These are phyloP conservation scores for Saccharomycopsis olivae DNA, from an alignment of 805 yeast species.

Conservation along the genomic window DNA sequence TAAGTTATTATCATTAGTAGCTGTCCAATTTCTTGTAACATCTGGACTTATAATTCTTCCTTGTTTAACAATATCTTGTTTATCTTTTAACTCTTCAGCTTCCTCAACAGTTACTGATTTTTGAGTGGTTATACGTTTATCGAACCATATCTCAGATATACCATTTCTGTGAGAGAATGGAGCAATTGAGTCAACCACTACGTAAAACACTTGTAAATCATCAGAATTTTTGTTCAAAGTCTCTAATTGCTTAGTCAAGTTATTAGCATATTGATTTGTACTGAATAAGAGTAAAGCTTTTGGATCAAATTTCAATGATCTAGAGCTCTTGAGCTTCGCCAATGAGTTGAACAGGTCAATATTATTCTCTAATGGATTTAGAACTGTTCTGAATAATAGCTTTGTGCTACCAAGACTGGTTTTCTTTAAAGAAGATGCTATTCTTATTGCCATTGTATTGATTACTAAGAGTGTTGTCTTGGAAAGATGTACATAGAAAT, in stretches of 20 bases:
- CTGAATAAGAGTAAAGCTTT: conserved; percentile 6
- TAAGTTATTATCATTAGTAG: conserved; percentile 1
- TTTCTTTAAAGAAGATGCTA: neutral
- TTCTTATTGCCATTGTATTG: no score
- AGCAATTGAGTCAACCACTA: conserved; percentile 15
- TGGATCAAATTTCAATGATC: conserved; percentile 6
- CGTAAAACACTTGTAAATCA: conserved; percentile 13
- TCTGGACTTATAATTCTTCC: conserved; percentile 5
- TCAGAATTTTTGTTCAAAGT: conserved; percentile 1
- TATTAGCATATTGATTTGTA: conserved; percentile 7
- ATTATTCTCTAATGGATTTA: conserved; percentile 5
- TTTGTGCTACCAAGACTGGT: conserved; percentile 4
- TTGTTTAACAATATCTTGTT: neutral
- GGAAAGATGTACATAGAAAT: no score
- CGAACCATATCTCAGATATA: conserved; percentile 13
- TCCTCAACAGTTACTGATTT: conserved; percentile 3
- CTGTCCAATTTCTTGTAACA: neutral
- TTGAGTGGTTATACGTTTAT: neutral
- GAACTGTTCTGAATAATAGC: conserved; percentile 5
- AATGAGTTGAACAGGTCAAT: neutral
- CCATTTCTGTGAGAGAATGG: conserved; percentile 12
- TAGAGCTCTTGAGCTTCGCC: neutral
- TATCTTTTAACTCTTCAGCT: neutral
- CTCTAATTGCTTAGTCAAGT: neutral
- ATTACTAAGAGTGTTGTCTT: no score